Evolutionary conservation across 768 basidiomycete genomes (phyloP), one percentile per base, ranked within the genome.

Genomic region (Boletus pseudopeckii): DNA sequence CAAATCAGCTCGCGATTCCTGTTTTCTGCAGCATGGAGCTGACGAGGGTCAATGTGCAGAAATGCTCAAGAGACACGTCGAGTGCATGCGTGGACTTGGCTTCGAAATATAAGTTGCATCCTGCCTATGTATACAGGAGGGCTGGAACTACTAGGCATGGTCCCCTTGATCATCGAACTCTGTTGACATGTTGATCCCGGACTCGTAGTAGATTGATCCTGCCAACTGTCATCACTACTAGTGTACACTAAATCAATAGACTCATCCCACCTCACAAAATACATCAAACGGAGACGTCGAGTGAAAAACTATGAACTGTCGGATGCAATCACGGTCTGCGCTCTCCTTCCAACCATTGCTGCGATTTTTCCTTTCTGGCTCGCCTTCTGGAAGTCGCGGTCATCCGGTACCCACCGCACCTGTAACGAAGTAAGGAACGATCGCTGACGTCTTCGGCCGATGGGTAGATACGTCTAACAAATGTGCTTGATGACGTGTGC

Each of bases 1-100:
- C 3, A 98, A 98, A 71, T 81, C 86, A 2, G 80, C 79, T n/a
- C 81, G 97, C 11, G 97, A 99, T 71, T 86, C 94, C 59, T 99
- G 97, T 72, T 98, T 97, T 77, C 76, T 98, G 55, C 81, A 83
- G 53, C 65, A 78, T 5, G 71, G 78, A 20, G 81, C 82, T 53
- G 88, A 88, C 7, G 78, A 82, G 53, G 86, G 86, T 53, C 85
- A 88, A 67, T 99, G 97, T 75, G 83, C 77, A 64, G 82, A 88
- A 47, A 74, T 93, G 43, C 80, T 99, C 5, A 79, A 83, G 64
- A 80, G 77, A 54, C 96, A 98, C 61, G 75, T 92, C 47, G 82
- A 86, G 13, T 99, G 97, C 76, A 99, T 99, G 97, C 80, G 85
- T 38, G 74, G 79, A 17, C 80, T 92, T 45, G 96, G 96, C 11